Base-by-base conservation (phyloP, 208 protist genomes). In the Trypanosoma platydactyli region DNA sequence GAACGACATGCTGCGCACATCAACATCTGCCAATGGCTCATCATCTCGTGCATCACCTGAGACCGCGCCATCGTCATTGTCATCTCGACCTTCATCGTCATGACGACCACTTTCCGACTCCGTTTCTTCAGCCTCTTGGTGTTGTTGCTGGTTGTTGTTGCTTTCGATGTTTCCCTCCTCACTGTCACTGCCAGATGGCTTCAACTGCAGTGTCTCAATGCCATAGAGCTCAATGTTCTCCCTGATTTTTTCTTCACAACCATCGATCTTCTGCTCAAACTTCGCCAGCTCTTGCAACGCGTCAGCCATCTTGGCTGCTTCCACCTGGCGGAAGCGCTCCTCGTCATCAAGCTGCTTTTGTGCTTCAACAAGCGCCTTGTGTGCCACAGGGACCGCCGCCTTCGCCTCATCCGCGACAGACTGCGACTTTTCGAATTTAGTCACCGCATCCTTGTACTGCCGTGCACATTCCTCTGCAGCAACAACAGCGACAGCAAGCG, bases 221-320 rank as follows among this genome's bases (percentile, higher is more conserved):
- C 93, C 93, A 63, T 95, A 97, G n/a, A 94, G 65, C 71, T 90
- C 83, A 1, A 80, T 81, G 64, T 94, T 96, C 55, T 92, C 83
- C 18, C 74, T 70, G 20, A 97, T 92, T 54, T 93, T 92, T 68
- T 82, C 79, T 69, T 96, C 89, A 64, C 83, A 89, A 25, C 81
- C 80, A 11, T 94, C 84, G 61, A 94, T 95, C 66, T 95, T 95
- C 71, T 95, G 81, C 65, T 86, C 78, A 71, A 86, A 94, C 72
- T 96, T 90, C 27, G 75, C 79, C 13, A 97, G 52, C 63, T 94
- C 86, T 72, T 92, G 82, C 57, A 93, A 64, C 25, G 82, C 79
- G 55, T 95, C 85, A 5, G 86, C 86, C 40, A 95, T 88, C 57
- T 89, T 88, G 11, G 82, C 80, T 16, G 76, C 56, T 64, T 93